Percentiles rank a stretch among this genome's conserved stretches.
Evolutionary conservation across 805 yeast genomes (phyloP).

Genomic region (Saturnispora serradocipensis): DNA sequence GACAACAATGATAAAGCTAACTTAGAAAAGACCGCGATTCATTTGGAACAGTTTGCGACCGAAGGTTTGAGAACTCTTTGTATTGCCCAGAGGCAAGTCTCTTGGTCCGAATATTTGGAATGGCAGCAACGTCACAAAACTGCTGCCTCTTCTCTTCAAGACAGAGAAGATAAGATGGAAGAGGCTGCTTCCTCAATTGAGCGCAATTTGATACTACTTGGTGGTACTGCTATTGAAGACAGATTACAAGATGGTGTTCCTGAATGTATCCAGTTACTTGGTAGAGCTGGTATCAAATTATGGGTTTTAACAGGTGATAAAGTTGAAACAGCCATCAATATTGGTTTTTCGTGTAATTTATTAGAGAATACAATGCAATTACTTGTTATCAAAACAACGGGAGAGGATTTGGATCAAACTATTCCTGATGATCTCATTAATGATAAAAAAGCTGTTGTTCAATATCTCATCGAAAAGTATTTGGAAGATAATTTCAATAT

Average conservation of each 20-base stretch:
- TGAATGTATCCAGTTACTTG: conserved; percentile 61
- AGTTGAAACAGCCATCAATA: conserved; percentile 83
- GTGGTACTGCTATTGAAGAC: conserved; percentile 86
- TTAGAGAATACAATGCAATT: conserved; percentile 70
- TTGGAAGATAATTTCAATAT: conserved; percentile 46
- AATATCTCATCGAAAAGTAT: conserved; percentile 41
- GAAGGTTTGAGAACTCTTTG: conserved; percentile 80
- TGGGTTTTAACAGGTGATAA: conserved; percentile 88
- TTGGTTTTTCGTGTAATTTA: conserved; percentile 77
- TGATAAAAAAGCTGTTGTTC: conserved; percentile 30
- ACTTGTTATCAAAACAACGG: conserved; percentile 51
- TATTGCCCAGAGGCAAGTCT: conserved; percentile 60
- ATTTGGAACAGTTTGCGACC: conserved; percentile 68
- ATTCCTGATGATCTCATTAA: conserved; percentile 24
- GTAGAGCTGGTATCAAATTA: conserved; percentile 69
- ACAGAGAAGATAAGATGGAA: conserved; percentile 65
- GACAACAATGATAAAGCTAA: conserved; percentile 35
- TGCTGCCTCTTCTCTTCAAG: conserved; percentile 54
- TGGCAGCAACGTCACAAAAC: conserved; percentile 57
- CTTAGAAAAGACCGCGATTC: conserved; percentile 57
- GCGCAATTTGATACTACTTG: conserved; percentile 52
- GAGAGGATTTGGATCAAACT: conserved; percentile 41
- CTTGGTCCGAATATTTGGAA: conserved; percentile 50
- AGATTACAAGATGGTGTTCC: conserved; percentile 82
- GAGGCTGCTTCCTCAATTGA: conserved; percentile 68